phyloP scores from a whole-genome alignment of 768 basidiomycete species.

The Naganishia vishniacii region DNA sequence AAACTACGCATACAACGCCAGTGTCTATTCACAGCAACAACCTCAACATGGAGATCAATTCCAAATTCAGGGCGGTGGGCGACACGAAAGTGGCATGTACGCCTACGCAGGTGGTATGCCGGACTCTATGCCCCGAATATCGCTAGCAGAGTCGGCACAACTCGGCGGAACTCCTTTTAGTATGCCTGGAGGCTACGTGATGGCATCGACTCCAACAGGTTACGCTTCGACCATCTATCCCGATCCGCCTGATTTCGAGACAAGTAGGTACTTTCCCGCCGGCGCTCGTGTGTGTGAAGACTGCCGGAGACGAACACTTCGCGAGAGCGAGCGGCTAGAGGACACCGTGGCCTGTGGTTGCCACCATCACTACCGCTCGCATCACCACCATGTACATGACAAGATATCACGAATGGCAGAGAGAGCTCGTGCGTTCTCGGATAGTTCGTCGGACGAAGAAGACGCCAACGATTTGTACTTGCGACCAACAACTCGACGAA shows the following conservation, averaged over 20 bases:
- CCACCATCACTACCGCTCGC: neutral
- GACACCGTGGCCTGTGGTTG: neutral
- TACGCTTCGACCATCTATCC: constrained; percentile 17
- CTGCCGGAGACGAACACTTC: neutral
- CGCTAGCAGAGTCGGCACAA: neutral
- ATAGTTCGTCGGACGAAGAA: constrained; percentile 11
- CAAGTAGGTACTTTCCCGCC: too few relatives aligned
- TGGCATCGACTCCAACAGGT: neutral
- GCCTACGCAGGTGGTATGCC: constrained; percentile 13
- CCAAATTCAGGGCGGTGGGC: neutral
- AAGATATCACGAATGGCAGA: neutral
- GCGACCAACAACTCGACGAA: neutral
- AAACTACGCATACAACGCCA: constrained; percentile 3
- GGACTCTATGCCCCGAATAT: neutral
- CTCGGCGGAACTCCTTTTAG: neutral
- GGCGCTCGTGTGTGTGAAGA: neutral
- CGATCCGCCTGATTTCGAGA: neutral
- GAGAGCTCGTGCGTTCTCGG: neutral
- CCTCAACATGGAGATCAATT: neutral
- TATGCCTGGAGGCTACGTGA: constrained; percentile 5
- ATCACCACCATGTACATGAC: neutral
- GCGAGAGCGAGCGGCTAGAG: neutral
- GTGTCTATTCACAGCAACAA: neutral
- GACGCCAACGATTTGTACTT: neutral
- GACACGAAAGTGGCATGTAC: constrained; percentile 4